Conservation (phyloP, 345 rosid genomes). For the Acer saccharum region DNA sequence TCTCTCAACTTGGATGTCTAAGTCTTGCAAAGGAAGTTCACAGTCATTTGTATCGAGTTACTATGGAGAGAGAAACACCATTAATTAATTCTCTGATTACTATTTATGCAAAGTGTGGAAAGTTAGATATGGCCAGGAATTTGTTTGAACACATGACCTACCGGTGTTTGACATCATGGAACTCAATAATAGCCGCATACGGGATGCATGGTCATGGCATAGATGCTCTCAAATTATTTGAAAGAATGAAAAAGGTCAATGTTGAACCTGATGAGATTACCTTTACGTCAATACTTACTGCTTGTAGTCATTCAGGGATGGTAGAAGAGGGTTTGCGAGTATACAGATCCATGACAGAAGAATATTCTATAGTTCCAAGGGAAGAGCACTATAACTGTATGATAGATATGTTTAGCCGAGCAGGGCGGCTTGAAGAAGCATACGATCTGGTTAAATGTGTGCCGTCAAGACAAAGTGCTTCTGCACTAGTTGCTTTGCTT, state of each 20-base stretch:
- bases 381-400: slow-evolving; percentile 35
- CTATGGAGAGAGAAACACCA: slow-evolving; percentile 20
- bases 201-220: slow-evolving; percentile 36
- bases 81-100: slow-evolving; percentile 35
- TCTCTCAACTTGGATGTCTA: slow-evolving; percentile 29
- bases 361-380: slow-evolving; percentile 19
- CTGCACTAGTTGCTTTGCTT: slow-evolving; percentile 32
- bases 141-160: slow-evolving; percentile 26
- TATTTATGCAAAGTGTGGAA: slow-evolving; percentile 28
- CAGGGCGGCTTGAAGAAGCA: slow-evolving; percentile 39
- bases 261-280: slow-evolving; percentile 35
- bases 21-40: slow-evolving; percentile 37
- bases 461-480: slow-evolving; percentile 24
- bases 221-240: slow-evolving; percentile 33
- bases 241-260: slow-evolving; percentile 24
- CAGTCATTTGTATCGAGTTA: slow-evolving; percentile 31
- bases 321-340: slow-evolving; percentile 33
- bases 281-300: slow-evolving; percentile 38
- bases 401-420: slow-evolving; percentile 41
- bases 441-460: slow-evolving; percentile 21
- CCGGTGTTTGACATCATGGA: slow-evolving; percentile 23
- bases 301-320: slow-evolving; percentile 44
- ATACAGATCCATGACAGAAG: slow-evolving; percentile 33
- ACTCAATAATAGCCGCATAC: slow-evolving; percentile 35
- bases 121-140: slow-evolving; percentile 23